These are phyloP conservation scores for Uncinocarpus reesii DNA, from an alignment of 2,329 filamentous ascomycete genomes.

Conservation along the genomic window DNA sequence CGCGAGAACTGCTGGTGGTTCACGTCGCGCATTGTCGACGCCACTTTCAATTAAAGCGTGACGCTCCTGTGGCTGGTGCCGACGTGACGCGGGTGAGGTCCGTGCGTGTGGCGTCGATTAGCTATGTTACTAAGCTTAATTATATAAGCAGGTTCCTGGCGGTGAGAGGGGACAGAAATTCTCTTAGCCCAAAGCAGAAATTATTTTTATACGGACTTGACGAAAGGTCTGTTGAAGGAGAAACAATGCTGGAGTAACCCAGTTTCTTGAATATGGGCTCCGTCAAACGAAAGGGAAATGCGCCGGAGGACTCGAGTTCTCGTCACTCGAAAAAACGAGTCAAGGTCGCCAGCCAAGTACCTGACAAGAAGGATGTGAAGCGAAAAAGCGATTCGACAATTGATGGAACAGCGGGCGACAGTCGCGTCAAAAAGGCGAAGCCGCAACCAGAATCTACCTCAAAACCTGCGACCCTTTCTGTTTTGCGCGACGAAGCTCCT, in stretches of 20 bases:
- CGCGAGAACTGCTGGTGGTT: background rate
- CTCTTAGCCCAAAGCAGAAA: constrained; percentile 14
- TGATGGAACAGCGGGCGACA: constrained; percentile 17
- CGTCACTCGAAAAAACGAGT: constrained; percentile 34
- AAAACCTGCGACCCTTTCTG: constrained; percentile 26
- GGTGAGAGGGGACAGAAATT: constrained; percentile 6
- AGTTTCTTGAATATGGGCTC: constrained; percentile 31
- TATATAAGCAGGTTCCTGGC: background rate
- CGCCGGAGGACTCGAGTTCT: constrained; percentile 28
- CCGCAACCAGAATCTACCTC: constrained; percentile 15
- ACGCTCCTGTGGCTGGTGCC: constrained; percentile 9
- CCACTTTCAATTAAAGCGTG: constrained; percentile 12
- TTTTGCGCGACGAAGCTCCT: constrained; percentile 66
- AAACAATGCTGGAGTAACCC: background rate
- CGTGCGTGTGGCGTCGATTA: background rate
- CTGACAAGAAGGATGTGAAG: constrained; percentile 28
- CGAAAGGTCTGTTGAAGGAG: background rate
- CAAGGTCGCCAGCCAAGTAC: constrained; percentile 31
- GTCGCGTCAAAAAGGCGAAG: constrained; percentile 18
- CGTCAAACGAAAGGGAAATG: constrained; percentile 38
- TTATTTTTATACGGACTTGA: constrained; percentile 5
- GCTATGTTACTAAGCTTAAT: background rate
- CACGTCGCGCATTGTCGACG: constrained; percentile 5
- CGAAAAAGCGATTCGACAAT: constrained; percentile 22
- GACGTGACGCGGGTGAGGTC: constrained; percentile 8